Evolutionary conservation across 805 yeast species (phyloP).

Genomic region (Phaffomyces thermotolerans): DNA sequence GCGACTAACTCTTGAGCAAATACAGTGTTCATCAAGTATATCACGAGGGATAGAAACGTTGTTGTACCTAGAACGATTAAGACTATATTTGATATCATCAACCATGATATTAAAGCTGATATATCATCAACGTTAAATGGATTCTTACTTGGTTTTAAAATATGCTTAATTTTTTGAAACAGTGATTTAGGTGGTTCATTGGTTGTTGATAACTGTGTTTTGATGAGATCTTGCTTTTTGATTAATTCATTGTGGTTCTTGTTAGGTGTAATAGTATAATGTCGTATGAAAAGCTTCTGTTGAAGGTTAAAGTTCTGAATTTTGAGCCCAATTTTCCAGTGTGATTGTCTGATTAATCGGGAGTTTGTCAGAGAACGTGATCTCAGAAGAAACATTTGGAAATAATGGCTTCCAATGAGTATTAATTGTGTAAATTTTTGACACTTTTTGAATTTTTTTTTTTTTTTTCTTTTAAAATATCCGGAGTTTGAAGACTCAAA

Average conservation of each 20-base stretch:
- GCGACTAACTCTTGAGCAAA: slow-evolving; percentile 72
- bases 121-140: slow-evolving; percentile 82
- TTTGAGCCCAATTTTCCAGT: neutral
- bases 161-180: slow-evolving; percentile 55
- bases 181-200: slow-evolving; percentile 24
- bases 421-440: no score
- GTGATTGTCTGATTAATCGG: neutral
- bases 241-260: neutral
- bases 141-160: slow-evolving; percentile 41
- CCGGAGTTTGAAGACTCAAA: no score
- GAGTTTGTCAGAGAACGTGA: neutral
- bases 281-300: neutral
- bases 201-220: neutral
- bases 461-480: no score
- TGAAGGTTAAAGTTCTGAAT: neutral
- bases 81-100: slow-evolving; percentile 78
- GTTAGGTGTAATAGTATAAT: neutral
- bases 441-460: no score
- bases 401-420: no score
- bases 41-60: slow-evolving; percentile 75
- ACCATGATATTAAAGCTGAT: slow-evolving; percentile 86
- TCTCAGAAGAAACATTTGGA: neutral
- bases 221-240: neutral
- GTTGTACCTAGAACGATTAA: slow-evolving; percentile 85
- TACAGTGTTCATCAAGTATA: slow-evolving; percentile 59